These are phyloP conservation scores for Verticillium tricorpus DNA, from an alignment of 2,329 filamentous ascomycete genomes.

Conservation along the genomic window DNA sequence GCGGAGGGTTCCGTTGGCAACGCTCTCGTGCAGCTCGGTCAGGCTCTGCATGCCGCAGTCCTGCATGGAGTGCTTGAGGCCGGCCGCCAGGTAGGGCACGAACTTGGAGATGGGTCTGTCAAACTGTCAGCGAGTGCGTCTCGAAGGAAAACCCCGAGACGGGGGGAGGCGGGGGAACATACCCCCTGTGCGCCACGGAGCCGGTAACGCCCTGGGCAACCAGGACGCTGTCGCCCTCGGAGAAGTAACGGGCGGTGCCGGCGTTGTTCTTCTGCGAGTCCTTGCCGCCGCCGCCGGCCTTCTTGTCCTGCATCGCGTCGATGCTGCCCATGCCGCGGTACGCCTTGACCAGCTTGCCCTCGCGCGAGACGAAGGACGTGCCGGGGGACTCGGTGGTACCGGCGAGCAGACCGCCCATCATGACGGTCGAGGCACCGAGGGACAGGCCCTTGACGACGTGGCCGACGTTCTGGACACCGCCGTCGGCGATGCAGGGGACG, in stretches of 20 bases:
- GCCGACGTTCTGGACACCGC: slow-evolving; percentile 95
- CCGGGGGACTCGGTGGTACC: slow-evolving; percentile 97
- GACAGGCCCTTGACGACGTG: slow-evolving; percentile 98
- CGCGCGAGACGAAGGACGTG: slow-evolving; percentile 91
- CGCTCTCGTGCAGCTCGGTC: slow-evolving; percentile 68
- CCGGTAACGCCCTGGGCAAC: slow-evolving; percentile 97
- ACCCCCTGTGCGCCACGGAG: slow-evolving; percentile 71
- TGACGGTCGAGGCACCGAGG: slow-evolving; percentile 89
- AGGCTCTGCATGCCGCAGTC: slow-evolving; percentile 87
- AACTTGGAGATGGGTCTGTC: slow-evolving; percentile 82
- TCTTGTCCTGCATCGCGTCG: slow-evolving; percentile 99
- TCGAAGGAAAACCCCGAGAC: background rate
- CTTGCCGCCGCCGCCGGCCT: slow-evolving; percentile 71
- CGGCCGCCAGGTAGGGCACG: slow-evolving; percentile 89
- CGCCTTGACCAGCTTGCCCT: slow-evolving; percentile 97
- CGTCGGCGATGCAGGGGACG: slow-evolving; percentile 96
- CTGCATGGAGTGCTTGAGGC: slow-evolving; percentile 95
- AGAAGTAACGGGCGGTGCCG: slow-evolving; percentile 96
- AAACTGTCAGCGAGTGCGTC: slow-evolving; percentile 22
- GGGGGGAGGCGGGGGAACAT: slow-evolving; percentile 18
- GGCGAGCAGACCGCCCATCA: slow-evolving; percentile 98
- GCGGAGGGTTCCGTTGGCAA: slow-evolving; percentile 69
- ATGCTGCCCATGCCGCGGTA: slow-evolving; percentile 99
- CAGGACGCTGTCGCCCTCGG: slow-evolving; percentile 88
- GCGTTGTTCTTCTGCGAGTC: slow-evolving; percentile 81